Evolutionary conservation across 1,284 basidiomycete species (phyloP).

Genomic region (Austroboletus niveus): DNA sequence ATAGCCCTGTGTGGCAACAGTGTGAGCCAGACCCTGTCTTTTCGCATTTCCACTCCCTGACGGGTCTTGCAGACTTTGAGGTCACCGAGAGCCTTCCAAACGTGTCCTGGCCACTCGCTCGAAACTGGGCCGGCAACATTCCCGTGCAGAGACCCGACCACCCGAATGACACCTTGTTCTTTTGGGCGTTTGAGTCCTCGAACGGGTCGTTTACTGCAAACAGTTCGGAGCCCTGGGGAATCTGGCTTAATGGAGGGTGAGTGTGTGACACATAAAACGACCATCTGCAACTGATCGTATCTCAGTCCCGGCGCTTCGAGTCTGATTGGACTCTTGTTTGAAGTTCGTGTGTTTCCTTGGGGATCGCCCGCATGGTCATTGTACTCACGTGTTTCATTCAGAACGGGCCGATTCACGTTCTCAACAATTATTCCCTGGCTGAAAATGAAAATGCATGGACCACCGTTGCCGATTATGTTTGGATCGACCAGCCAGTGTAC

Average conservation of each 20-base stretch:
- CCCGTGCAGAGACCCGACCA: constrained; percentile 59
- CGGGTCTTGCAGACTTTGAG: constrained; percentile 50
- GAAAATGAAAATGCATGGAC: constrained; percentile 58
- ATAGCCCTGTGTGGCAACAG: constrained; percentile 60
- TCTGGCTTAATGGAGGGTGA: constrained; percentile 75
- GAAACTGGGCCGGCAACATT: constrained; percentile 67
- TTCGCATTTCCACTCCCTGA: constrained; percentile 43
- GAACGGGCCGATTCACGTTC: constrained; percentile 67
- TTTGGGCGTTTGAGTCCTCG: constrained; percentile 64
- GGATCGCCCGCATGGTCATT: constrained; percentile 17
- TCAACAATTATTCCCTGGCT: constrained; percentile 44
- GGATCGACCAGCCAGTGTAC: constrained; percentile 74
- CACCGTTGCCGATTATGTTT: constrained; percentile 61
- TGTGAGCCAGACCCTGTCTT: constrained; percentile 34
- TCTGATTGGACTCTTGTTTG: constrained; percentile 59
- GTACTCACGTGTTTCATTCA: constrained; percentile 22
- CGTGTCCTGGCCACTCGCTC: constrained; percentile 53
- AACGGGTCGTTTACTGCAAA: constrained; percentile 55
- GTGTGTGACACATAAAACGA: constrained; percentile 15
- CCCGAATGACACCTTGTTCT: constrained; percentile 62
- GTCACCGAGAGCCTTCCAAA: constrained; percentile 60
- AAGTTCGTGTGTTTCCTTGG: constrained; percentile 39
- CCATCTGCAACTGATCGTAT: background rate
- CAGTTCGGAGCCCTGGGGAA: constrained; percentile 58
- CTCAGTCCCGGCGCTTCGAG: constrained; percentile 67